A percentile compares a stretch with the other conserved stretches of the same genome.
These are phyloP conservation scores for Malassezia japonica DNA, from an alignment of 1,284 basidiomycete species.

Conservation along the genomic window DNA sequence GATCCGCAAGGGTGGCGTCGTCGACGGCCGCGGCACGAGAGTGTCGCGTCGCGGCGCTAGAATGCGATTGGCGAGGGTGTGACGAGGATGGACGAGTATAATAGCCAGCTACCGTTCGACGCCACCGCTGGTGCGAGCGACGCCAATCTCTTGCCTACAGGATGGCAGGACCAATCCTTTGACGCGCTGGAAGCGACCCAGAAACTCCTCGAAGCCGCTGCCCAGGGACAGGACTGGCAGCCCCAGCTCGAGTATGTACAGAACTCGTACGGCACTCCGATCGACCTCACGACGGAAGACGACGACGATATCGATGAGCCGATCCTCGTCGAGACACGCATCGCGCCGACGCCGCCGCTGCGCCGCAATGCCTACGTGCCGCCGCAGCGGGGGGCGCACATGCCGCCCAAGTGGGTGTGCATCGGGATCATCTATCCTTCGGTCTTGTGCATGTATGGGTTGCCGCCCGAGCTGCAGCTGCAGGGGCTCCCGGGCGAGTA, in stretches of 20 bases:
- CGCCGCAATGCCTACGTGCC: slow-evolving; percentile 14
- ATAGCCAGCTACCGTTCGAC: background rate
- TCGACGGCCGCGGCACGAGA: background rate
- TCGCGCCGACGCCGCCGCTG: background rate
- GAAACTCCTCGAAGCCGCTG: background rate
- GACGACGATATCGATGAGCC: slow-evolving; percentile 33
- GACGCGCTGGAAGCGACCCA: slow-evolving; percentile 2
- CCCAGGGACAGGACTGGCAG: background rate
- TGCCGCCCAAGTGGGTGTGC: slow-evolving; percentile 27
- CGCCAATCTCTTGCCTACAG: background rate
- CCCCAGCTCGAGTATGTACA: background rate
- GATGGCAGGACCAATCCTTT: background rate
- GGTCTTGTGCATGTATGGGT: slow-evolving; percentile 36
- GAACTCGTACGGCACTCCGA: background rate
- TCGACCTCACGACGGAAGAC: slow-evolving; percentile 16
- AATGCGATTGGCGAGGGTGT: background rate
- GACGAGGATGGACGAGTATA: background rate
- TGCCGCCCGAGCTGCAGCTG: slow-evolving; percentile 23
- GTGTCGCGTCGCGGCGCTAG: slow-evolving; percentile 2
- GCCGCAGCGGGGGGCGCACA: slow-evolving; percentile 16
- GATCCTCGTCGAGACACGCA: slow-evolving; percentile 19
- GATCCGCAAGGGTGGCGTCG: background rate
- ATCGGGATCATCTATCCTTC: slow-evolving; percentile 32
- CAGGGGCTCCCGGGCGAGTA: slow-evolving; percentile 18
- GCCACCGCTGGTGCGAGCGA: background rate